Evolutionary conservation across 768 basidiomycete species (phyloP), one percentile per base, ranked within the genome.

Genomic region (Tulasnella sp.): DNA sequence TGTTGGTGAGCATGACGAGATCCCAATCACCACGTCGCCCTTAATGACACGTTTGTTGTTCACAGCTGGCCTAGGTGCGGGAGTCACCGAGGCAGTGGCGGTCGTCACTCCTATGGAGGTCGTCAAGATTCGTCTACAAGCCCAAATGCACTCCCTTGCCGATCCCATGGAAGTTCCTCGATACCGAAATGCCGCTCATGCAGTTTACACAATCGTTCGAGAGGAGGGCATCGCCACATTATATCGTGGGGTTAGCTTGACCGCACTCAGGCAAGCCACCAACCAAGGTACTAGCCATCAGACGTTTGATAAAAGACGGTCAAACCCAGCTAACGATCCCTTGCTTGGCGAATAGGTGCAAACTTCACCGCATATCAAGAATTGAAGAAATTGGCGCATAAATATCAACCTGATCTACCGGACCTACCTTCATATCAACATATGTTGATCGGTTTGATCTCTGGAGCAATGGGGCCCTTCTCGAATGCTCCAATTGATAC

Each of bases 81-180:
- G 96, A 24, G 85, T 85, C n/a, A 88, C 92, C 0, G 96, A 98
- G 73, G 96, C 94, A 1, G 81, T 99, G 17, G 77, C 83, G 15
- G 91, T 99, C 47, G 96, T 99, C 10, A 95, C 88, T 47, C 96
- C 96, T 0, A 98, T 99, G 96, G 96, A 99, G 70, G 96, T 98
- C 19, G 89, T 99, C 70, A 98, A 98, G 78, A 98, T 99, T 69
- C 82, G 96, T 26, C 74, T 99, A 67, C 96, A 99, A 73, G 95
- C 96, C 2, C 96, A 99, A 68, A 86, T 88, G 68, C 96, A 98
- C 72, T 98, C 95, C 21, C 77, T 99, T 50, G 90, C 93, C 5
- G 96, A 99, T 72, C 96, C 96, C 34, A 73, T 95, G 55, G 96
- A 99, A 68, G 76, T 81, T 15, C 96, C 96, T 3, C 80, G 87